Percentiles rank a stretch among this genome's conserved stretches.
Conservation (phyloP, 257 asterid genomes). For the Primulina tabacum region DNA sequence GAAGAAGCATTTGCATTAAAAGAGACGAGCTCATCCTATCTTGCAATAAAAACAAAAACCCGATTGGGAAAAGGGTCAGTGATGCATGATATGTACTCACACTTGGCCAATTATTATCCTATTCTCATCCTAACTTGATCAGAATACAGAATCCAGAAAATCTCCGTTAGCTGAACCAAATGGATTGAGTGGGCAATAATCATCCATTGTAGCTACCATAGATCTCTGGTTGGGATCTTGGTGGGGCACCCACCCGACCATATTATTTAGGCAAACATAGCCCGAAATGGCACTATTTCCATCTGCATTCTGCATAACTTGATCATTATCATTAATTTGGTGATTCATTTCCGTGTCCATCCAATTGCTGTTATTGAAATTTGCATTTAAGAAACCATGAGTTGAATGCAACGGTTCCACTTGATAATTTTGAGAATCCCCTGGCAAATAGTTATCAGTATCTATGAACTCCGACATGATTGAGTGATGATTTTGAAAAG, state of each 20-base stretch:
- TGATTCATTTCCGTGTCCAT: background rate
- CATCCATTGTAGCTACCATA: background rate
- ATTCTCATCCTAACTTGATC: background rate
- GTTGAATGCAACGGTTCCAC: slow-evolving; percentile 8
- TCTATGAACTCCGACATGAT: background rate
- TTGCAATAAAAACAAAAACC: background rate
- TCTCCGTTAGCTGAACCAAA: background rate
- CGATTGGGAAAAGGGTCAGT: background rate
- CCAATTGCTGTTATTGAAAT: background rate
- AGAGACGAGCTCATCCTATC: background rate
- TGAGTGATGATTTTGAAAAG: background rate
- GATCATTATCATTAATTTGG: background rate
- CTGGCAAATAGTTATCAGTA: slow-evolving; percentile 22
- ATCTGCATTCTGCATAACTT: background rate
- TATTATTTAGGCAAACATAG: background rate
- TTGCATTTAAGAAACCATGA: background rate
- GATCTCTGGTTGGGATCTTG: background rate
- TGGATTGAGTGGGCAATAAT: background rate
- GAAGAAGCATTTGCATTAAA: no score
- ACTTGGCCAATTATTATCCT: background rate
- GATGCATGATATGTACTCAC: background rate
- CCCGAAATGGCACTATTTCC: background rate
- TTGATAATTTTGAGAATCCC: slow-evolving; percentile 14
- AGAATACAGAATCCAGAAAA: background rate
- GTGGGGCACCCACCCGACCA: background rate